Percentiles rank a stretch among this genome's conserved stretches.
phyloP scores from a whole-genome alignment of 2,329 filamentous ascomycete species.

The Chaetothyriales sp. region DNA sequence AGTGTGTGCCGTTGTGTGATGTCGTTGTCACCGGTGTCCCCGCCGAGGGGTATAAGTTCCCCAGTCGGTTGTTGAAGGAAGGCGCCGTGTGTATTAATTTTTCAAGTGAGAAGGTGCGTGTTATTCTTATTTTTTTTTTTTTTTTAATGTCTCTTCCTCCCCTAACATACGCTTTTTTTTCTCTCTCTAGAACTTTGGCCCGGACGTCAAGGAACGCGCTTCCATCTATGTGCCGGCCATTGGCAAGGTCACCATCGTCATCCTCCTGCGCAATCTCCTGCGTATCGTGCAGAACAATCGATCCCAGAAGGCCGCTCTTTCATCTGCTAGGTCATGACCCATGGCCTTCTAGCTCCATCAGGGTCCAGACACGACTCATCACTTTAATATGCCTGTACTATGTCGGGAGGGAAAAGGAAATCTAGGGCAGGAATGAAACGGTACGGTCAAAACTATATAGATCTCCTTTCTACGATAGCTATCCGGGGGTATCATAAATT shows the following conservation, averaged over 20 bases:
- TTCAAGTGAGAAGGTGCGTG: conserved; percentile 61
- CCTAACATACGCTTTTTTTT: background rate
- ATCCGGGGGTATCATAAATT: background rate
- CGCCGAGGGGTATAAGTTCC: conserved; percentile 75
- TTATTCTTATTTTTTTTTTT: background rate
- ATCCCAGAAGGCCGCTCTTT: background rate
- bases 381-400: no score
- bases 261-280: conserved; percentile 75
- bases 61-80: conserved; percentile 64
- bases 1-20: conserved; percentile 76
- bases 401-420: background rate
- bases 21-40: conserved; percentile 92
- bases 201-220: conserved; percentile 83
- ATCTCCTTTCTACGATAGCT: background rate
- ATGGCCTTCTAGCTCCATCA: no score
- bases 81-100: conserved; percentile 99
- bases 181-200: conserved; percentile 58
- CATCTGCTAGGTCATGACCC: no score
- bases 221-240: conserved; percentile 95
- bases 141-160: background rate
- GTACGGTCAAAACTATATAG: background rate
- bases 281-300: conserved; percentile 39
- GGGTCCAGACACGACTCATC: no score
- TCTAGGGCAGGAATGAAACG: no score
- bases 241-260: conserved; percentile 91